phyloP scores from a whole-genome alignment of 306 rosid species.

The Dalbergia oliveri region DNA sequence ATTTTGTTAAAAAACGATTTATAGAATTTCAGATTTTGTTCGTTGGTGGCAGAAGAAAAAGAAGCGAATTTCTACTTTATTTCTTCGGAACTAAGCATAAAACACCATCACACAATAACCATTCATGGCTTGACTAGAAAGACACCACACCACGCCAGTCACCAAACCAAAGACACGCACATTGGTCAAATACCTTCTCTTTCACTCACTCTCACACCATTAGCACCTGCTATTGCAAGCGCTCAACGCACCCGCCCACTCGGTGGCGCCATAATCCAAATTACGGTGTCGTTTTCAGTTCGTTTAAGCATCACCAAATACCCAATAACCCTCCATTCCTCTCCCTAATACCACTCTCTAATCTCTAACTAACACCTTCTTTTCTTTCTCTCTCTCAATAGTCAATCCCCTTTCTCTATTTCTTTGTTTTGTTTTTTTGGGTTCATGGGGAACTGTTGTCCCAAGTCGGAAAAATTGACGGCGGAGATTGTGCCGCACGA shows the following conservation, averaged over 20 bases:
- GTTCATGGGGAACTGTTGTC: conserved; percentile 74
- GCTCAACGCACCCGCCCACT: background rate
- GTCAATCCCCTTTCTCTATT: too few species aligned
- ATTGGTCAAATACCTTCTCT: background rate
- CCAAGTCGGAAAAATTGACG: conserved; percentile 62
- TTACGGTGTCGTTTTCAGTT: conserved; percentile 48
- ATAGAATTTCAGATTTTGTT: background rate
- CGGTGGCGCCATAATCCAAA: conserved; percentile 42
- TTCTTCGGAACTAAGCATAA: conserved; percentile 44
- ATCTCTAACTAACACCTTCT: conserved; percentile 9
- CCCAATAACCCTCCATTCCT: background rate
- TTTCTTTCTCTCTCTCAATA: background rate
- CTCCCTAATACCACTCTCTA: background rate
- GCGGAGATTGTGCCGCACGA: conserved; percentile 86
- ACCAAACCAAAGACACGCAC: background rate
- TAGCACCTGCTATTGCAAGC: background rate
- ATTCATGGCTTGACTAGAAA: conserved; percentile 24
- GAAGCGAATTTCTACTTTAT: background rate
- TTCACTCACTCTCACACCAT: conserved; percentile 8
- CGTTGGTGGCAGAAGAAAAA: conserved; percentile 1
- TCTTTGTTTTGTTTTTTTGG: background rate
- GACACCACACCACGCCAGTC: background rate
- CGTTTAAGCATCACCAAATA: conserved; percentile 36
- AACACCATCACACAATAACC: conserved; percentile 4
- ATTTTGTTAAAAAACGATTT: too few species aligned